Conservation (phyloP, 768 basidiomycete species). For the Lyophyllum shimeji region DNA sequence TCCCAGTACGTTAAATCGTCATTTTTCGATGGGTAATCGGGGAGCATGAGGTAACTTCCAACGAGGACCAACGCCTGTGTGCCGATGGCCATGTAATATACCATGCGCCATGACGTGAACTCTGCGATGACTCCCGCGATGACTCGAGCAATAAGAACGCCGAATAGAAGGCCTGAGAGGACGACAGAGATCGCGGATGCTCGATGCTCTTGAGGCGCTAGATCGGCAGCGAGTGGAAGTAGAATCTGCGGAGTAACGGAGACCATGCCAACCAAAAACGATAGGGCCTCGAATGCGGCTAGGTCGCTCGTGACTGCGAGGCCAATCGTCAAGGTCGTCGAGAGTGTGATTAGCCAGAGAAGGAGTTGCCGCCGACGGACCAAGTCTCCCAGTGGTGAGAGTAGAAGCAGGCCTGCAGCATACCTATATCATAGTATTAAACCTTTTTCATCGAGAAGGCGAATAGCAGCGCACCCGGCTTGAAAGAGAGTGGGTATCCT, state of each 20-base stretch:
- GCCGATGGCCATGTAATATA: constrained; percentile 78
- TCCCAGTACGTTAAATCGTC: constrained; percentile 59
- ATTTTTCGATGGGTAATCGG: constrained; percentile 84
- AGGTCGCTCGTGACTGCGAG: constrained; percentile 63
- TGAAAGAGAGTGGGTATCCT: constrained; percentile 69
- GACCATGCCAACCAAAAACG: constrained; percentile 67
- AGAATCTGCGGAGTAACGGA: constrained; percentile 82
- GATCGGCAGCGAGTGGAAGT: constrained; percentile 75
- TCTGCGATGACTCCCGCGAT: constrained; percentile 75
- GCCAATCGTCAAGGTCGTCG: constrained; percentile 65
- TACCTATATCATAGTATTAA: constrained; percentile 43
- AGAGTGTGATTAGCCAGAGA: constrained; percentile 52
- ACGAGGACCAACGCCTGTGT: constrained; percentile 59
- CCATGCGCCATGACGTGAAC: constrained; percentile 68
- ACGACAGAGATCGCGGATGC: constrained; percentile 79
- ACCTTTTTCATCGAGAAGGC: not conserved
- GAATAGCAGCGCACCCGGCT: constrained; percentile 48
- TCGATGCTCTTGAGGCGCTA: constrained; percentile 71
- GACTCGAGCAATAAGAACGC: constrained; percentile 73
- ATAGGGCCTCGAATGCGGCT: constrained; percentile 61
- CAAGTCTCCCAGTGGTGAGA: constrained; percentile 84
- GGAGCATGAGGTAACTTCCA: constrained; percentile 65
- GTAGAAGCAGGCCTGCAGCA: constrained; percentile 67
- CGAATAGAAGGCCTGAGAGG: constrained; percentile 65
- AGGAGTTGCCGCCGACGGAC: constrained; percentile 73